These are phyloP conservation scores for Leccinum uliginosum DNA, from an alignment of 768 basidiomycete species.

Conservation along the genomic window DNA sequence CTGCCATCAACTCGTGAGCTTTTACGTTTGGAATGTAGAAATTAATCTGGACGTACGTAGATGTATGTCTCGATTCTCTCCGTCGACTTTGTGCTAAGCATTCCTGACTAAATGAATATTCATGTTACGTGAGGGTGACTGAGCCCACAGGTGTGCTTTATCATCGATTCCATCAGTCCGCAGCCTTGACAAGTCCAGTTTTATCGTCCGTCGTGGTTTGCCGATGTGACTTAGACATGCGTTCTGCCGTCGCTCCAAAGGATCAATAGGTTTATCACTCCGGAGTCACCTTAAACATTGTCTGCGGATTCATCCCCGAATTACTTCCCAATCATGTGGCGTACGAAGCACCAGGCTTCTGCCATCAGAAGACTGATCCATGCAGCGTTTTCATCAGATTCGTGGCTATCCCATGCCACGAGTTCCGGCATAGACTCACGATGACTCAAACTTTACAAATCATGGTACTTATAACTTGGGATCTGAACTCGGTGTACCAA, in stretches of 20 bases:
- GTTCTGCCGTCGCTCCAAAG: no score
- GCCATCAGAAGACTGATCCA: background rate
- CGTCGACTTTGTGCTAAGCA: background rate
- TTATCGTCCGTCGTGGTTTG: no score
- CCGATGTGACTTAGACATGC: no score
- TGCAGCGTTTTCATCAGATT: background rate
- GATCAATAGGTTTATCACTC: no score
- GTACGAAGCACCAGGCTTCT: background rate
- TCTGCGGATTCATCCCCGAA: no score
- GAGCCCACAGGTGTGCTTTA: no score
- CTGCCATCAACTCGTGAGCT: slow-evolving; percentile 6
- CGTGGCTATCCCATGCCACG: background rate
- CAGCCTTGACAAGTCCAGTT: no score
- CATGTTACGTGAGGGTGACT: background rate
- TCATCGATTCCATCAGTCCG: background rate
- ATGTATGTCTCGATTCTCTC: background rate
- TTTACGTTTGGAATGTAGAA: background rate
- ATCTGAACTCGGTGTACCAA: background rate
- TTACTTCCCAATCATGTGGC: background rate
- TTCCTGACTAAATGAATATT: background rate
- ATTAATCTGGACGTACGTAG: background rate
- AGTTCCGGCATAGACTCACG: background rate
- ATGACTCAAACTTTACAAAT: background rate
- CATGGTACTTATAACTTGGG: background rate
- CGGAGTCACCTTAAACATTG: no score